Percentiles rank a stretch among this genome's conserved stretches.
Evolutionary conservation across 73 alveolate species (phyloP).

Genomic region (Paramecium octaurelia): DNA sequence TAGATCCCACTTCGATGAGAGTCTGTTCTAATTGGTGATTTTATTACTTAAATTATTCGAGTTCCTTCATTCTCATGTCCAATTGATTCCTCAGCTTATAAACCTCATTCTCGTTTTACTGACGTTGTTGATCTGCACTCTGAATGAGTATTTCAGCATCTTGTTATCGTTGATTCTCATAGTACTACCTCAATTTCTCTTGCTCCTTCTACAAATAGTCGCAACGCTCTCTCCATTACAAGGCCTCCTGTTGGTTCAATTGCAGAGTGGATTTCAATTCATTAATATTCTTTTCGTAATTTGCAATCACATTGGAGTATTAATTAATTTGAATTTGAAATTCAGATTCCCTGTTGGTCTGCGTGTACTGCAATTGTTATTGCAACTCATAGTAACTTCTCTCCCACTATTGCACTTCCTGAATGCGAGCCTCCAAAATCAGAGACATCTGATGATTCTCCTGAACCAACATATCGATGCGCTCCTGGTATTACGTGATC

Average conservation of each 20-base stretch:
- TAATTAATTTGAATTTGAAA: neutral
- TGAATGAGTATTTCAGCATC: neutral
- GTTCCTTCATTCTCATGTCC: neutral
- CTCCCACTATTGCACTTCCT: constrained; percentile 24
- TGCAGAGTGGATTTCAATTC: neutral
- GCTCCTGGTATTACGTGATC: constrained; percentile 23
- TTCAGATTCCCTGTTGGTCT: neutral
- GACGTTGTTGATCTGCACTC: constrained; percentile 16
- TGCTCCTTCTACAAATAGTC: neutral
- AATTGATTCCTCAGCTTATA: neutral
- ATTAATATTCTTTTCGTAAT: neutral
- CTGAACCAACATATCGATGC: neutral
- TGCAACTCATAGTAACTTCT: constrained; percentile 8
- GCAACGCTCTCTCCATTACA: neutral
- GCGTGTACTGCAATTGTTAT: neutral
- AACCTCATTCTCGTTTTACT: neutral
- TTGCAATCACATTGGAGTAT: neutral
- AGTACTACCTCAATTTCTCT: neutral
- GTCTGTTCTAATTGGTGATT: constrained; percentile 23
- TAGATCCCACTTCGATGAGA: neutral
- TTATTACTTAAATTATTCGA: neutral
- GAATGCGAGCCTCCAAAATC: neutral
- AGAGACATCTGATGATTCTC: neutral
- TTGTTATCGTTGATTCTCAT: neutral
- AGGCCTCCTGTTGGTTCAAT: neutral